Conservation (phyloP, 345 rosid species). For the Populus davidiana region DNA sequence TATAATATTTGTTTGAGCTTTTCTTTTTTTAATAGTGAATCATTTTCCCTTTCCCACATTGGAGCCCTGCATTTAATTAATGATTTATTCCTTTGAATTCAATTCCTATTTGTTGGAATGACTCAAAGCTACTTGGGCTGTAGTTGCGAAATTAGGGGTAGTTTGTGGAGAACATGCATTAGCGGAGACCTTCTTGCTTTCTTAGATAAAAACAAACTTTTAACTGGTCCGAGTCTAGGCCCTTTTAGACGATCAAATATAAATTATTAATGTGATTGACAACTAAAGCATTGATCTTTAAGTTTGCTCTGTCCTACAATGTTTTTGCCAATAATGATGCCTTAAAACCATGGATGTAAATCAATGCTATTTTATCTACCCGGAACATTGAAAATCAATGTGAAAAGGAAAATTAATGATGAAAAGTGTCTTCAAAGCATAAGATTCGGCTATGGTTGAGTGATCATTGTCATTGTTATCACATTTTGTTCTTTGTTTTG, state of each 20-base stretch:
- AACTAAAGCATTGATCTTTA: background rate
- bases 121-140: background rate
- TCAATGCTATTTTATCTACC: too few relatives aligned
- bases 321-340: background rate
- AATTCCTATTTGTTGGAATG: constrained; percentile 14
- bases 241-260: constrained; percentile 1
- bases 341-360: background rate
- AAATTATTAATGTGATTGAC: background rate
- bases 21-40: background rate
- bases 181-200: constrained; percentile 3
- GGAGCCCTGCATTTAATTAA: background rate
- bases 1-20: background rate
- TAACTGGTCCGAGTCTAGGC: background rate
- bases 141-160: background rate
- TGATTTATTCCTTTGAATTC: constrained; percentile 5
- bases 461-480: background rate
- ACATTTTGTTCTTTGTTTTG: background rate
- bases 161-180: background rate
- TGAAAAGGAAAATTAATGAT: background rate
- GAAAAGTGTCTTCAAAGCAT: background rate
- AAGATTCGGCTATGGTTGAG: background rate
- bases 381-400: too few relatives aligned
- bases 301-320: too few relatives aligned
- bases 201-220: constrained; percentile 1
- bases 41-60: background rate